These are phyloP conservation scores for Hemileia vastatrix DNA, from an alignment of 1,284 basidiomycete species.

Conservation along the genomic window DNA sequence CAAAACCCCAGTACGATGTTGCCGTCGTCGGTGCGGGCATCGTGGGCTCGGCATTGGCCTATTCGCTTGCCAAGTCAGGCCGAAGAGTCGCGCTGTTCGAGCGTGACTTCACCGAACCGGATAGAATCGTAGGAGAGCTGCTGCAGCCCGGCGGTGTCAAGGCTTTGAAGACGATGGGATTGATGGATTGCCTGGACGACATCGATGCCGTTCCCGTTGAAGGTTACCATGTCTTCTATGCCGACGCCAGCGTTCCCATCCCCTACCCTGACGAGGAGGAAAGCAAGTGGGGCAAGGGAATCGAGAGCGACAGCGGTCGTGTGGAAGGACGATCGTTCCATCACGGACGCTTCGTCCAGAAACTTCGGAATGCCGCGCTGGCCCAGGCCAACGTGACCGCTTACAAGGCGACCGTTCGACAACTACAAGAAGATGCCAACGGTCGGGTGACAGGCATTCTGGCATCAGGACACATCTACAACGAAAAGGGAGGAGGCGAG, in stretches of 20 bases:
- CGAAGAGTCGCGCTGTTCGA: constrained; percentile 68
- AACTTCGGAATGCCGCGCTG: constrained; percentile 60
- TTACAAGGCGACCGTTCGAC: constrained; percentile 68
- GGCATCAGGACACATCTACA: constrained; percentile 48
- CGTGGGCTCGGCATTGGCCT: constrained; percentile 63
- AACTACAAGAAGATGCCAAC: constrained; percentile 56
- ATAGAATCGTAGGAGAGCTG: constrained; percentile 93
- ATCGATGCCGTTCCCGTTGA: constrained; percentile 77
- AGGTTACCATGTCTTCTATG: constrained; percentile 76
- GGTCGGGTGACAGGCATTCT: constrained; percentile 56
- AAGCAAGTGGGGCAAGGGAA: constrained; percentile 45
- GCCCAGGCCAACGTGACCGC: constrained; percentile 53
- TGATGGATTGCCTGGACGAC: constrained; percentile 60
- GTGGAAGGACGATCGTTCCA: constrained; percentile 70
- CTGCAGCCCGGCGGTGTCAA: constrained; percentile 87
- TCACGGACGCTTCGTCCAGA: constrained; percentile 80
- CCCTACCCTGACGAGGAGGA: constrained; percentile 68
- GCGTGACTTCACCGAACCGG: constrained; percentile 78
- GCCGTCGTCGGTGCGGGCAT: constrained; percentile 83
- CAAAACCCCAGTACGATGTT: constrained; percentile 43
- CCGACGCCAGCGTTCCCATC: constrained; percentile 60
- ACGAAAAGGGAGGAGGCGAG: constrained; percentile 37
- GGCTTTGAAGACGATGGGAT: constrained; percentile 65
- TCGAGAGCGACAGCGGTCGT: constrained; percentile 34
- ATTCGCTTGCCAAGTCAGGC: constrained; percentile 45